Conservation (phyloP, 495 filamentous ascomycete genomes). For the Neurospora sp. region DNA sequence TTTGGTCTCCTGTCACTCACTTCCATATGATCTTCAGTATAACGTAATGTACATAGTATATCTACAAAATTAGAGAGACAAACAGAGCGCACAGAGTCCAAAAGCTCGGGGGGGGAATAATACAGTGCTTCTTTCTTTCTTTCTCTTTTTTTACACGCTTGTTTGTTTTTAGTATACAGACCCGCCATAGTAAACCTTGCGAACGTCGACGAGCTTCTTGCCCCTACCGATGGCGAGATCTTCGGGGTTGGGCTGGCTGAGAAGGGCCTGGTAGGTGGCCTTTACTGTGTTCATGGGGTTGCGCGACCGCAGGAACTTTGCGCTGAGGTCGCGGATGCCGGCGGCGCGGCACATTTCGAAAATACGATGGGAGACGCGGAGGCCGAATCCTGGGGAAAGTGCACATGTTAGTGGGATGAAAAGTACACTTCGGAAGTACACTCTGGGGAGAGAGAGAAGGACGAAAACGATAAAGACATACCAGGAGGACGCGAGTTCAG, state of each 20-base stretch:
- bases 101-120: neutral
- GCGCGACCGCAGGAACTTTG: slow-evolving; percentile 61
- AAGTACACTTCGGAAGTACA: too few relatives aligned
- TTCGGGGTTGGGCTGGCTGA: slow-evolving; percentile 75
- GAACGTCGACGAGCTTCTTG: slow-evolving; percentile 88
- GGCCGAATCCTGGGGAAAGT: slow-evolving; percentile 52
- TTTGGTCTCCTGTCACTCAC: neutral
- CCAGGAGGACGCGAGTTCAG: slow-evolving; percentile 78
- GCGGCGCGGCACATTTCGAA: slow-evolving; percentile 81
- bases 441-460: neutral
- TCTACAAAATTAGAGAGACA: neutral
- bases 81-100: neutral
- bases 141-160: slow-evolving; percentile 1
- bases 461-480: slow-evolving; percentile 32
- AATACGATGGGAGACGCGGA: slow-evolving; percentile 80
- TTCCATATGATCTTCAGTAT: neutral
- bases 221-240: slow-evolving; percentile 77
- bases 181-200: slow-evolving; percentile 95
- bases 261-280: slow-evolving; percentile 72
- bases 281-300: slow-evolving; percentile 98
- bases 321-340: slow-evolving; percentile 79
- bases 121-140: neutral
- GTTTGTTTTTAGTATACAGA: slow-evolving; percentile 37
- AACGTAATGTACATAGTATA: neutral
- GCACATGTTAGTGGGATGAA: neutral